Percentiles rank a stretch among this genome's conserved stretches.
phyloP scores from a whole-genome alignment of 805 yeast species.

The Hanseniaspora vineae region DNA sequence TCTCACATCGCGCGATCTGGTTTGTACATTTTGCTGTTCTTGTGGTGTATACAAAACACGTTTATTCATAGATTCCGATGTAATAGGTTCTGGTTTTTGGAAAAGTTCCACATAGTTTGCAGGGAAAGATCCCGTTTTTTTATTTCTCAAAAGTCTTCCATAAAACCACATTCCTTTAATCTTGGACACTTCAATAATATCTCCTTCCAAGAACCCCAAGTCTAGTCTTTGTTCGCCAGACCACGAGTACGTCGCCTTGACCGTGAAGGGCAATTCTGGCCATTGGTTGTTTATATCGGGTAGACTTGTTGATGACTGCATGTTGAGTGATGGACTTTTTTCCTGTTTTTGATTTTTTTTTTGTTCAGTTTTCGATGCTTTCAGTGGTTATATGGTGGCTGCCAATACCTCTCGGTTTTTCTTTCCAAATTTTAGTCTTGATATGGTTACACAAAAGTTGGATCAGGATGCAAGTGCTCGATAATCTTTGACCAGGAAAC shows the following conservation, averaged over 20 bases:
- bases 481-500: too few species aligned
- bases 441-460: too few species aligned
- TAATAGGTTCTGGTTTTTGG: conserved; percentile 11
- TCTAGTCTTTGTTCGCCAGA: conserved; percentile 85
- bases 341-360: too few species aligned
- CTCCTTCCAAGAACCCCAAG: conserved; percentile 89
- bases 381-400: too few species aligned
- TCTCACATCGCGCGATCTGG: too few species aligned
- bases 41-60: too few species aligned
- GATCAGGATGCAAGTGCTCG: too few species aligned
- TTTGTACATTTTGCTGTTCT: too few species aligned
- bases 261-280: conserved; percentile 54
- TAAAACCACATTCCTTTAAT: conserved; percentile 92
- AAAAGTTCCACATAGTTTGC: conserved; percentile 64
- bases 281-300: neutral
- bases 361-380: too few species aligned
- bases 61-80: conserved; percentile 18
- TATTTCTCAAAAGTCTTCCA: conserved; percentile 70
- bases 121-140: conserved; percentile 77
- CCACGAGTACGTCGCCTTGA: conserved; percentile 82
- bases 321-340: too few species aligned
- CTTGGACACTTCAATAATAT: conserved; percentile 69
- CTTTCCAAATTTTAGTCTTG: too few species aligned
- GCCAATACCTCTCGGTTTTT: neutral
- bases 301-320: neutral